Evolutionary conservation across 257 asterid genomes (phyloP), one percentile per base, ranked within the genome.

Genomic region (Ocimum tenuiflorum): DNA sequence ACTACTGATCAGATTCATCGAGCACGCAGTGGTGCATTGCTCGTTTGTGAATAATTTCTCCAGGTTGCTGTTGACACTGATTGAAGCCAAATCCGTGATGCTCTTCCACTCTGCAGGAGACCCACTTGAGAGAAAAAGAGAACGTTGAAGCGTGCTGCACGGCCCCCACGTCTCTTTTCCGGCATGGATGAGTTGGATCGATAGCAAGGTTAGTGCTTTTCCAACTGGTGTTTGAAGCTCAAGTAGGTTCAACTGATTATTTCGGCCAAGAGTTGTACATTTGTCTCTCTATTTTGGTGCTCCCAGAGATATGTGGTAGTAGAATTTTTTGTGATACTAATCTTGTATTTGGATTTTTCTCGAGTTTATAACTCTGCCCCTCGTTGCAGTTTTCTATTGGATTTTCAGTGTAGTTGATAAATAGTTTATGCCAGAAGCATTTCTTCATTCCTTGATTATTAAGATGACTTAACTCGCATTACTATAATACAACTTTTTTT

Each of bases 1-100:
- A n/a, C n/a, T n/a, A 43, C 65, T n/a, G 56, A 71, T 56, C 58
- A 54, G 56, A 71, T 56, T n/a, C 58, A 59, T 56, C 67, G 45
- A 68, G 68, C 23, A 57, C 27, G 60, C 13, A 47, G 62, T 69
- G 61, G 62, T 67, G 59, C 52, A 29, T 54, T 7, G 15, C 8
- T 15, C 17, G 27, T 51, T 51, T 65, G 60, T 65, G 67, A 42
- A 24, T 24, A 11, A 24, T 55, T 18, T 45, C 36, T 9, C 47
- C 58, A 48, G 59, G 59, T 63, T 47, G 33, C 14, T 50, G 31
- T 4, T 33, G 48, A 48, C 38, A 18, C 36, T 13, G 15, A 20
- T 29, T 27, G 72, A 53, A 67, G 29, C 29, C 58, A 45, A n/a
- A 31, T 69, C n/a, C 49, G 14, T 46, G 27, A 42, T 57, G 60